Base-by-base conservation (phyloP, 352 stramenopile species). In the Pythium chondricola region DNA sequence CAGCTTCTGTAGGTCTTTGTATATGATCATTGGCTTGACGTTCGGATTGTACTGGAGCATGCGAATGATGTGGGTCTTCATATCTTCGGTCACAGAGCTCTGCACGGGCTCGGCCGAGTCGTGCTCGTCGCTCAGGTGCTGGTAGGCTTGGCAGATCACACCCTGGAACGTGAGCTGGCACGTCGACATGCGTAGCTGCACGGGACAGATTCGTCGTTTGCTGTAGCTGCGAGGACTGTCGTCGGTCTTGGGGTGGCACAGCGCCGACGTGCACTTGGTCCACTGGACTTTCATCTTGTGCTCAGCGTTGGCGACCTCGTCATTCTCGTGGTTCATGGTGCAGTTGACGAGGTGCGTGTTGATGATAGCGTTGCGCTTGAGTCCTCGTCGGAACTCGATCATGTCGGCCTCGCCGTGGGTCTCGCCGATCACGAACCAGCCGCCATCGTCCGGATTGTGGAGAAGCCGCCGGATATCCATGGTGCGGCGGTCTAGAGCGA, bases 211-310 rank as follows among this genome's bases (percentile, higher is more conserved):
- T 30, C 56, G 62, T n/a, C 59, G 63, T 38, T 77, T 58, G 11
- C 42, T 70, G 43, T 26, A 16, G n/a, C 37, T 31, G 20, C 53
- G 31, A n/a, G n/a, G n/a, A 16, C 30, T 17, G 35, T 58, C 33
- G 17, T 65, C 33, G 40, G 36, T 13, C 63, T 86, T 86, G n/a
- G 77, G 77, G 43, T 89, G 77, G 48, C 77, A 89, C 57, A 89
- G 53, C 21, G 72, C 74, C 44, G 77, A 89, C 26, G 77, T 89
- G 59, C 77, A 89, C 60, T 85, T 86, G 49, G 77, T 87, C 77
- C 77, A 89, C 52, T 89, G 77, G 21, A 89, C 77, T 37, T 88
- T 88, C 77, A 88, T 88, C 65, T 88, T 88, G 64, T 88, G 77
- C 39, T 88, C 77, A 8, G 58, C 52, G 47, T 70, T 71, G 6